Percentiles rank a stretch among this genome's conserved stretches.
phyloP scores from a whole-genome alignment of 306 rosid species.

The Quercus aquifolioides region DNA sequence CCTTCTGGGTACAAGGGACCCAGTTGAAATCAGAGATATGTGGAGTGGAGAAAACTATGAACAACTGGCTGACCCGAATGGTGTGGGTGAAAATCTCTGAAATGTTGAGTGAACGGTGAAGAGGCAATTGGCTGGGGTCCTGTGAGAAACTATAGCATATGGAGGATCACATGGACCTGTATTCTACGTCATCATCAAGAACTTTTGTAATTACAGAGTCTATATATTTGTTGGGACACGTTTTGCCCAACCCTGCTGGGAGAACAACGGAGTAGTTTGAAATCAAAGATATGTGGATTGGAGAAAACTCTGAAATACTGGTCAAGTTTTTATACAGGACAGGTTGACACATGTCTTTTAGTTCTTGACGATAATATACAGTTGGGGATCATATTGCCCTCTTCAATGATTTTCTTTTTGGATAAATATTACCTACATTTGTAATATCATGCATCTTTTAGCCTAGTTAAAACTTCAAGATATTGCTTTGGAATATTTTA shows the following conservation, averaged over 20 bases:
- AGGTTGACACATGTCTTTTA: no score
- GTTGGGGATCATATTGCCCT: no score
- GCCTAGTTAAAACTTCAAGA: no score
- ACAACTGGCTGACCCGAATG: background rate
- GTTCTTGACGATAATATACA: no score
- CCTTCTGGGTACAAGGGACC: background rate
- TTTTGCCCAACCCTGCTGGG: background rate
- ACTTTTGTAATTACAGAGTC: conserved; percentile 2
- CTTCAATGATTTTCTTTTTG: no score
- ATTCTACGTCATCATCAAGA: background rate
- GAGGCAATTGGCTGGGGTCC: conserved; percentile 14
- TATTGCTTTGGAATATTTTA: no score
- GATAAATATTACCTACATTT: no score
- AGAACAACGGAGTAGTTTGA: background rate
- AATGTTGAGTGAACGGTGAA: background rate
- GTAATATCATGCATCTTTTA: no score
- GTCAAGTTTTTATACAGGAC: no score
- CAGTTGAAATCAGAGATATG: background rate
- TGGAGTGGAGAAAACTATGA: background rate
- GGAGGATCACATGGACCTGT: conserved; percentile 29
- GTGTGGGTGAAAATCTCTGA: background rate
- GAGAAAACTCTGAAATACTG: background rate
- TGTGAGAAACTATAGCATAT: conserved; percentile 3
- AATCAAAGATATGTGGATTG: background rate
- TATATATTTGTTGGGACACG: background rate